Evolutionary conservation across 2,329 filamentous ascomycete genomes (phyloP), one percentile per base, ranked within the genome.

Genomic region (Mycosphaerella arachidis): DNA sequence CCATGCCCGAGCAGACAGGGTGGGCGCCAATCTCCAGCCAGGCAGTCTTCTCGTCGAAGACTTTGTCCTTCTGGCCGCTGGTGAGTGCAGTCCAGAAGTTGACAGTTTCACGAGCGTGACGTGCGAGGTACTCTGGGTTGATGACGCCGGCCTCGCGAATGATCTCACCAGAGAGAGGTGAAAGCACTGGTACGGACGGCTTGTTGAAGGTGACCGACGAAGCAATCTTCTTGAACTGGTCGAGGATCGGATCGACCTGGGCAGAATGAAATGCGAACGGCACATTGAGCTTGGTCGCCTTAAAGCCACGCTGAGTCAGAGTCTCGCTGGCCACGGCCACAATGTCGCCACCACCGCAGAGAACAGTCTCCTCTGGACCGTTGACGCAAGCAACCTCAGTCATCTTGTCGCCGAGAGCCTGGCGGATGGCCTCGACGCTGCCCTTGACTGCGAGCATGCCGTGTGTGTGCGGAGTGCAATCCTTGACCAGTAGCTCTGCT

Each of bases 21-120:
- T 90, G 86, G 40, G 88, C 87, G n/a, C 89, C 89, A 63, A 91
- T 76, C 72, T 92, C 89, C 58, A 92, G 77, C 83, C 85, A 91
- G 31, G 86, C 80, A 6, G 86, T 88, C 74, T 86, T 84, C 63
- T 86, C 84, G 63, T 87, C 81, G 51, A 89, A 83, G 16, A 81
- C 73, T 61, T 81, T 82, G n/a, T 80, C 77, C 53, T 82, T 77
- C 68, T 85, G 81, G 7, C 84, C 86, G 43, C 79, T 78, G 13
- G 82, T 75, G 1, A 92, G 75, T 7, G 84, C 87, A 53, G 80
- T 82, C 60, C 82, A 78, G 75, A 91, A 89, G 73, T 90, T 82
- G 66, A 91, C 88, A 6, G 87, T 78, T 70, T 90, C 83, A 13
- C 89, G 83, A 20, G 85, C 83, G 63, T 88, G 85, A 52, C 82